These are phyloP conservation scores for Colletotrichum liaoningense DNA, from an alignment of 2,329 filamentous ascomycete genomes.

Conservation along the genomic window DNA sequence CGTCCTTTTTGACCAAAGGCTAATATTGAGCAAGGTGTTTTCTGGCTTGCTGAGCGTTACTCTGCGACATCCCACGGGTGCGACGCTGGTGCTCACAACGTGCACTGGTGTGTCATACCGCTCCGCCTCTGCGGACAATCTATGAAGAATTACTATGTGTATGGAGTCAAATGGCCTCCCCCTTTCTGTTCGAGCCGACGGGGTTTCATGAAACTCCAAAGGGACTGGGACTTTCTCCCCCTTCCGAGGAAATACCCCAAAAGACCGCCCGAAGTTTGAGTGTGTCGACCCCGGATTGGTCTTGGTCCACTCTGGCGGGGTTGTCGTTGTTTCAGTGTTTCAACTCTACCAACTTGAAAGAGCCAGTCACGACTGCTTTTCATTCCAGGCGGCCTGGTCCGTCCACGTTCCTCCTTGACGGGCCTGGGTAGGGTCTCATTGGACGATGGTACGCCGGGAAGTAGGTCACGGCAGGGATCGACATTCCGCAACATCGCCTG, in stretches of 20 bases:
- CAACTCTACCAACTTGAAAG: constrained; percentile 27
- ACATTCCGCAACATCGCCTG: not conserved
- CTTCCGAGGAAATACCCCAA: constrained; percentile 5
- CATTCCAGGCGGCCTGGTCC: constrained; percentile 13
- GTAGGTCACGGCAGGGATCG: not conserved
- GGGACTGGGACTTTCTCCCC: constrained; percentile 5
- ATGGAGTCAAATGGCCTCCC: not conserved
- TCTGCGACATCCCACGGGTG: constrained; percentile 21
- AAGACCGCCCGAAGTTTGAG: constrained; percentile 17
- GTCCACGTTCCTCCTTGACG: not conserved
- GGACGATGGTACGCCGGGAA: not conserved
- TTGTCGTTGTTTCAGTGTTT: constrained; percentile 37
- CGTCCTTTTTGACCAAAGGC: constrained; percentile 1
- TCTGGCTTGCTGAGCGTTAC: constrained; percentile 15
- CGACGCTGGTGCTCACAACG: constrained; percentile 2
- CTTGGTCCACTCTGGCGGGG: constrained; percentile 23
- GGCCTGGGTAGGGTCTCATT: not conserved
- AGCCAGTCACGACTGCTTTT: constrained; percentile 19
- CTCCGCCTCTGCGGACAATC: not conserved
- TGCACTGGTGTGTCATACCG: constrained; percentile 1
- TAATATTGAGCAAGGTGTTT: not conserved
- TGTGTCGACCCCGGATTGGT: constrained; percentile 24
- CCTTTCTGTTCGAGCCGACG: not conserved
- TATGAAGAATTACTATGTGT: not conserved
- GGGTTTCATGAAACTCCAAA: constrained; percentile 18